phyloP scores from a whole-genome alignment of 805 yeast species.

The Isabelozyma rhagii region DNA sequence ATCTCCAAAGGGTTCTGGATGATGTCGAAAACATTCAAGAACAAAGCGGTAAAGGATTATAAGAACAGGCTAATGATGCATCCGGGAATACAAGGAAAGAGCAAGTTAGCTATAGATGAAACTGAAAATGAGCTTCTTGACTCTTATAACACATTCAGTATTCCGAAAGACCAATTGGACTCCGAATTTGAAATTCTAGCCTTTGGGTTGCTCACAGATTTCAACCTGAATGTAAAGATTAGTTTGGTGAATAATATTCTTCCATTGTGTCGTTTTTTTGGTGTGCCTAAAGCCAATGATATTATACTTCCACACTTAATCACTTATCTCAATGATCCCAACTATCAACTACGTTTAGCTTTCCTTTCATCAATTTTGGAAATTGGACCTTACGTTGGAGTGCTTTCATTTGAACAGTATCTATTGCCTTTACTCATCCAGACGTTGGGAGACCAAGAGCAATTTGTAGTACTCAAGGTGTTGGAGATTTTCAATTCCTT shows the following conservation, averaged over 20 bases:
- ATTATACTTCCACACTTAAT: conserved; percentile 85
- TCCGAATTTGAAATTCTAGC: conserved; percentile 64
- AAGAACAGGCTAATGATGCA: conserved; percentile 4
- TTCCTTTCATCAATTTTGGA: conserved; percentile 71
- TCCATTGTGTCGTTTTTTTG: conserved; percentile 77
- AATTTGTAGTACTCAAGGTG: conserved; percentile 70
- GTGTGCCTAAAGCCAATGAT: conserved; percentile 85
- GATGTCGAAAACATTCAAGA: conserved; percentile 50
- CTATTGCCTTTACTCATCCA: conserved; percentile 82
- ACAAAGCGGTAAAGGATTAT: conserved; percentile 7
- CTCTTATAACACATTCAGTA: conserved; percentile 12
- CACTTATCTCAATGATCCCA: conserved; percentile 82
- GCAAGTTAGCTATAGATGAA: conserved; percentile 7
- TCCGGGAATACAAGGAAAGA: conserved; percentile 4
- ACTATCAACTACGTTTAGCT: conserved; percentile 61
- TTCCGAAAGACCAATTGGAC: conserved; percentile 43
- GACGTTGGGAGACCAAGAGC: conserved; percentile 81
- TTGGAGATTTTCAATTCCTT: conserved; percentile 40
- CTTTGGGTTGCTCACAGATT: conserved; percentile 65
- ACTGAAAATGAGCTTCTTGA: conserved; percentile 20
- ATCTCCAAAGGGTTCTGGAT: conserved; percentile 63
- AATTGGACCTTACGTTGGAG: conserved; percentile 78
- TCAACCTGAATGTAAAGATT: conserved; percentile 60
- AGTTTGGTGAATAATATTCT: conserved; percentile 69
- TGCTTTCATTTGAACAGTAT: conserved; percentile 79